A percentile compares a stretch with the other conserved stretches of the same genome.
Conservation (phyloP, 257 asterid genomes). For the Ehretia macrophylla region DNA sequence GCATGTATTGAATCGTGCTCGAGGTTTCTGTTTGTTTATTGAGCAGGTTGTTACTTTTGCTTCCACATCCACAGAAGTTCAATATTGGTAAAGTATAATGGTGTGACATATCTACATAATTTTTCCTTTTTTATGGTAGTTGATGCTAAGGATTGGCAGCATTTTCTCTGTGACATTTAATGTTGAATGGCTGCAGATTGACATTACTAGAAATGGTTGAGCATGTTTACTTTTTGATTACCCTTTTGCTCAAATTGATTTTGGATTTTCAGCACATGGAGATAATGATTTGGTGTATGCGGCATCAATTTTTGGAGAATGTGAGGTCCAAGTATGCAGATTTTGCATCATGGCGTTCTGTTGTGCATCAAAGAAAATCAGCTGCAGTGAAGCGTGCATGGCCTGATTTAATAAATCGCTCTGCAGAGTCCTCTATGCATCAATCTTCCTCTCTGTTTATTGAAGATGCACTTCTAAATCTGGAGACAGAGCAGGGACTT, state of each 20-base stretch:
- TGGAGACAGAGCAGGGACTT: conserved; percentile 56
- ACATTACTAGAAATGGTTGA: neutral
- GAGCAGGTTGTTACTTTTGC: neutral
- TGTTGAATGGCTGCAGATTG: neutral
- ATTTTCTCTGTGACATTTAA: neutral
- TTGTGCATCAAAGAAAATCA: conserved; percentile 63
- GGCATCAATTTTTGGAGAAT: conserved; percentile 69
- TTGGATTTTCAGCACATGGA: conserved; percentile 69
- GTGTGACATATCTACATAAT: neutral
- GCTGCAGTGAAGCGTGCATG: conserved; percentile 76
- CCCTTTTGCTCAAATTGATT: conserved; percentile 1
- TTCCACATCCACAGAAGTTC: neutral
- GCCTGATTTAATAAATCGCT: conserved; percentile 48
- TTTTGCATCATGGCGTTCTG: conserved; percentile 56
- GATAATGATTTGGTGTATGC: conserved; percentile 79
- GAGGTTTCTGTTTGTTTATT: neutral
- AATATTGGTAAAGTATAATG: neutral
- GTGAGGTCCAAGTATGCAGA: conserved; percentile 49
- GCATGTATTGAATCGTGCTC: too few species aligned
- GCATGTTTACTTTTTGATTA: neutral
- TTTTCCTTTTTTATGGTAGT: neutral
- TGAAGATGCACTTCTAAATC: conserved; percentile 83
- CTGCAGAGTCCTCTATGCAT: conserved; percentile 32
- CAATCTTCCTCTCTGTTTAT: conserved; percentile 62
- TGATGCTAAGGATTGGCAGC: neutral